Percentiles rank a stretch among this genome's conserved stretches.
Conservation (phyloP, 2,329 filamentous ascomycete genomes). For the Emericellopsis cladophorae region DNA sequence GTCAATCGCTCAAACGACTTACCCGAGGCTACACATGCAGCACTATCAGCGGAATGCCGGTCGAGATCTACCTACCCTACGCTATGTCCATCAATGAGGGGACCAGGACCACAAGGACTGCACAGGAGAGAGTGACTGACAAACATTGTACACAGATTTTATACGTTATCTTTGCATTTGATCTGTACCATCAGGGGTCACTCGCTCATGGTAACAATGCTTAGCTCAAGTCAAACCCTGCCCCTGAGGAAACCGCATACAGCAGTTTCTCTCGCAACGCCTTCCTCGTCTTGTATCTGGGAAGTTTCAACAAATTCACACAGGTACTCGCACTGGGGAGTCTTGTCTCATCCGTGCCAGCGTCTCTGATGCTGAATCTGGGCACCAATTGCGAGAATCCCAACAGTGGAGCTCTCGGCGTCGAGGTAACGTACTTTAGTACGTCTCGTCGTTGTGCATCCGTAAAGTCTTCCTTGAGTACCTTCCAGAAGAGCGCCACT, state of each 20-base stretch:
- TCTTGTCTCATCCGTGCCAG: constrained; percentile 45
- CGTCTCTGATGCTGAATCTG: constrained; percentile 80
- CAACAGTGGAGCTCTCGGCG: constrained; percentile 76
- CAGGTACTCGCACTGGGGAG: constrained; percentile 92
- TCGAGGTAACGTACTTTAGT: constrained; percentile 91
- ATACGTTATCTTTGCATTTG: no score
- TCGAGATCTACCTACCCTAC: no score
- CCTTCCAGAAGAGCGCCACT: constrained; percentile 80
- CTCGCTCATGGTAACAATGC: no score
- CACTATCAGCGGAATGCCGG: no score
- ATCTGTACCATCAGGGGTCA: no score
- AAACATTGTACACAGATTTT: no score
- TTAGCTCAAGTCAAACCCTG: constrained; percentile 76
- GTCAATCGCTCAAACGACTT: no score
- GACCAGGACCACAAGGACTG: no score
- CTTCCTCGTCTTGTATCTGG: constrained; percentile 57
- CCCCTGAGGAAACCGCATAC: constrained; percentile 80
- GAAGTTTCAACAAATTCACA: constrained; percentile 87
- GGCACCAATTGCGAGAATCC: constrained; percentile 82
- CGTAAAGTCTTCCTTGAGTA: constrained; percentile 56
- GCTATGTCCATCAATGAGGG: no score
- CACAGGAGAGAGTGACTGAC: no score
- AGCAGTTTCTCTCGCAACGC: constrained; percentile 68
- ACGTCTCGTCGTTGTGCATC: constrained; percentile 75
- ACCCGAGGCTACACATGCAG: no score